phyloP scores from a whole-genome alignment of 2,329 filamentous ascomycete genomes.

The Fusarium euwallaceae region DNA sequence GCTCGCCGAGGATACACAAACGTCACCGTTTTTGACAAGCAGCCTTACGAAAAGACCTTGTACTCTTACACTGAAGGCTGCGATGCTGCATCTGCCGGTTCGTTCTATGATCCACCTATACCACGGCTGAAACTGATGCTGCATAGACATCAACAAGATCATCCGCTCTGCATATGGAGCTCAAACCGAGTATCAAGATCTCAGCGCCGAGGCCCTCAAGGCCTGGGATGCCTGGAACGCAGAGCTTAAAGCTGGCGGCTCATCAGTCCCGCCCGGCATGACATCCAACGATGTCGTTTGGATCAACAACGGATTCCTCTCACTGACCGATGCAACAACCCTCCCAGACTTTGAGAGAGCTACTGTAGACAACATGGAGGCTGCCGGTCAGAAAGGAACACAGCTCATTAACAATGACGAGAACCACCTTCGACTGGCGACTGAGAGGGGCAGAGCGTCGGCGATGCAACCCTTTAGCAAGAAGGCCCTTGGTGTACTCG shows the following conservation, averaged over 20 bases:
- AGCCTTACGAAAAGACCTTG: constrained; percentile 54
- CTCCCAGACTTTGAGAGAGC: constrained; percentile 51
- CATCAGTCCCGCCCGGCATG: constrained; percentile 52
- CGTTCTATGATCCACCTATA: not conserved
- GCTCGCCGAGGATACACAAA: constrained; percentile 58
- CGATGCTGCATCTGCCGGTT: constrained; percentile 59
- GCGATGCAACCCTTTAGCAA: constrained; percentile 56
- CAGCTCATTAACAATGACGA: constrained; percentile 49
- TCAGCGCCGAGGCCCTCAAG: constrained; percentile 56
- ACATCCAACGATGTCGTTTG: constrained; percentile 52
- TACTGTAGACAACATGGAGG: constrained; percentile 52
- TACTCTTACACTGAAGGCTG: constrained; percentile 59
- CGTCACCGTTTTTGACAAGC: constrained; percentile 63
- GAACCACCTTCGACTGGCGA: constrained; percentile 45
- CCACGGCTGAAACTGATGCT: not conserved
- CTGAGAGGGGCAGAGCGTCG: constrained; percentile 45
- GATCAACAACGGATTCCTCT: constrained; percentile 53
- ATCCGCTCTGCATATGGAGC: constrained; percentile 54
- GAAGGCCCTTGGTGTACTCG: constrained; percentile 56
- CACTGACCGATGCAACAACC: constrained; percentile 33
- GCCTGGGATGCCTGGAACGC: constrained; percentile 60
- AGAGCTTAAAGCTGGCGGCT: constrained; percentile 48
- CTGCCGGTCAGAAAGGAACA: constrained; percentile 49
- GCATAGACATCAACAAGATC: constrained; percentile 53
- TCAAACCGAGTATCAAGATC: constrained; percentile 59